Percentiles rank a stretch among this genome's conserved stretches.
Evolutionary conservation across 169 alveolate species (phyloP).

Genomic region (Cryptosporidium meleagridis): DNA sequence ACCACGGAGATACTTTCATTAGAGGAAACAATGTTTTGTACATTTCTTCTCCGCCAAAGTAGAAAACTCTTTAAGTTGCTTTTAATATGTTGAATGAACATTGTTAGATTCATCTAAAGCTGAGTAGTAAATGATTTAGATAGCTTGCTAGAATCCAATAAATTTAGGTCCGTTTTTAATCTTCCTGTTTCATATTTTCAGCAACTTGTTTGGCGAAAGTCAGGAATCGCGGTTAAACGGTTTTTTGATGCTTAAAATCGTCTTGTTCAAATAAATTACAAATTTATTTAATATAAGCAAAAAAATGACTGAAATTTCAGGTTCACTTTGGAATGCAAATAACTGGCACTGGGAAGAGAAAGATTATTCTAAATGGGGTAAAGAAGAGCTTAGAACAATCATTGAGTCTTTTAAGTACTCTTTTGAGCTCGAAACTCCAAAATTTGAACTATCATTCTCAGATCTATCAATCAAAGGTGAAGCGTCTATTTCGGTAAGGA

Average conservation of each 20-base stretch:
- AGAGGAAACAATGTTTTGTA: conserved; percentile 88
- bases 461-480: conserved; percentile 9
- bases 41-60: conserved; percentile 72
- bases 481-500: conserved; percentile 67
- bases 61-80: not conserved
- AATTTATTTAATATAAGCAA: too few relatives aligned
- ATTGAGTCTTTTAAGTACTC: conserved; percentile 35
- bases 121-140: not conserved
- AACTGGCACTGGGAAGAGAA: conserved; percentile 83
- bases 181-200: not conserved
- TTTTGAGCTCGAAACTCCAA: not conserved
- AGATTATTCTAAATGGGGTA: conserved; percentile 78
- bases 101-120: not conserved
- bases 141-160: not conserved
- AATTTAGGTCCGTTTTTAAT: not conserved
- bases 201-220: not conserved
- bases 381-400: conserved; percentile 73
- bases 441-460: conserved; percentile 1
- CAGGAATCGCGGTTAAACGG: not conserved
- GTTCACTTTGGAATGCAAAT: conserved; percentile 80
- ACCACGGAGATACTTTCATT: conserved; percentile 87
- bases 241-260: not conserved
- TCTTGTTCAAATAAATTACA: not conserved
- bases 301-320: conserved; percentile 49
- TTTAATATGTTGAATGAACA: not conserved